phyloP scores from a whole-genome alignment of 2,329 filamentous ascomycete species.

The Colletotrichum australisinense region DNA sequence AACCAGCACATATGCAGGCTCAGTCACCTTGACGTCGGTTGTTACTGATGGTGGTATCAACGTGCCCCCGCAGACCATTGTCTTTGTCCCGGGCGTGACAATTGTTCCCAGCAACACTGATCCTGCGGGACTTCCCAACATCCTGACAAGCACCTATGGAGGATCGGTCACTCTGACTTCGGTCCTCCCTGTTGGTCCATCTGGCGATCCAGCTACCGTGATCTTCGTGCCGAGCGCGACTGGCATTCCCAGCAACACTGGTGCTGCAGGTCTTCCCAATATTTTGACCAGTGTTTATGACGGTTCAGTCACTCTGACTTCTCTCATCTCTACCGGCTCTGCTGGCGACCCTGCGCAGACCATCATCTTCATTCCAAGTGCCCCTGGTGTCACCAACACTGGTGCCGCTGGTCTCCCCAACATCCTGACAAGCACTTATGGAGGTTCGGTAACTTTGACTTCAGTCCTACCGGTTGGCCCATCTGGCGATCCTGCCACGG shows the following conservation, averaged over 20 bases:
- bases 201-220: neutral
- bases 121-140: neutral
- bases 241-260: neutral
- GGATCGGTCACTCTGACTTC: neutral
- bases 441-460: neutral
- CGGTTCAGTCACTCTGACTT: neutral
- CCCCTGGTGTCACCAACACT: neutral
- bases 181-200: neutral
- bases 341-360: neutral
- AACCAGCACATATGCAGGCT: conserved; percentile 8
- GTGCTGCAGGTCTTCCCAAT: neutral
- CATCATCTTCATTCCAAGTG: conserved; percentile 1
- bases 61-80: neutral
- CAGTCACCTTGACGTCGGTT: neutral
- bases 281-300: conserved; percentile 17
- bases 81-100: neutral
- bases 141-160: conserved; percentile 3
- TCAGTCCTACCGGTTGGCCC: neutral
- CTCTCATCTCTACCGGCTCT: neutral
- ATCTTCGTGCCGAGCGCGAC: conserved; percentile 10
- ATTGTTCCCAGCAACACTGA: neutral
- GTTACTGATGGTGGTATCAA: neutral
- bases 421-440: conserved; percentile 10
- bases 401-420: neutral
- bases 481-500: neutral